Conservation (phyloP, 371 early-diverging fungal species). For the Blastocladiella emersonii region DNA sequence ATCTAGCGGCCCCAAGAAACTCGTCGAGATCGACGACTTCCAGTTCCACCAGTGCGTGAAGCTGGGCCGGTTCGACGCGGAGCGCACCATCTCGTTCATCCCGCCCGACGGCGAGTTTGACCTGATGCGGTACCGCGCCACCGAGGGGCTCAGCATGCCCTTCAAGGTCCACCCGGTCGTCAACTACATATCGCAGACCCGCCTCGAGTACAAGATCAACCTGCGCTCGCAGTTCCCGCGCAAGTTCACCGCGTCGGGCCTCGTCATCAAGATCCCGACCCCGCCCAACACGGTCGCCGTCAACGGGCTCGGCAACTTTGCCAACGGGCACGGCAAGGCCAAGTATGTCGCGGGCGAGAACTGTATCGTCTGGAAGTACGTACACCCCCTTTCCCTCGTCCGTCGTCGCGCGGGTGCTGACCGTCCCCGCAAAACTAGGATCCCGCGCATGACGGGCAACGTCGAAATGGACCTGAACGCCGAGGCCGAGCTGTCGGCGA, state of each 20-base stretch:
- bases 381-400: slow-evolving; percentile 7
- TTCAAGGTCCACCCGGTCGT: slow-evolving; percentile 75
- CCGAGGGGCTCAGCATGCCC: slow-evolving; percentile 71
- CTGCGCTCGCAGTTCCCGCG: slow-evolving; percentile 61
- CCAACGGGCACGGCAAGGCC: slow-evolving; percentile 46
- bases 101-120: slow-evolving; percentile 91
- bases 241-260: slow-evolving; percentile 64
- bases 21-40: slow-evolving; percentile 75
- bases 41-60: slow-evolving; percentile 89
- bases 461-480: slow-evolving; percentile 57
- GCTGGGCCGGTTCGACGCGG: slow-evolving; percentile 63
- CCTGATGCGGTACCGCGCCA: slow-evolving; percentile 79
- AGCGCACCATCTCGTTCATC: slow-evolving; percentile 71
- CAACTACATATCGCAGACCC: slow-evolving; percentile 55
- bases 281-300: slow-evolving; percentile 66
- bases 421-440: slow-evolving; percentile 24
- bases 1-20: slow-evolving; percentile 8
- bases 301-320: slow-evolving; percentile 44
- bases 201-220: slow-evolving; percentile 63
- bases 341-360: slow-evolving; percentile 77
- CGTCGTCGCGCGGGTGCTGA: too few relatives aligned
- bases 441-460: slow-evolving; percentile 68
- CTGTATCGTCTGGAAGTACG: slow-evolving; percentile 77
- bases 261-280: slow-evolving; percentile 65
- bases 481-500: slow-evolving; percentile 54